phyloP scores from a whole-genome alignment of 2,329 filamentous ascomycete genomes.

The Ceratocystis papillata region DNA sequence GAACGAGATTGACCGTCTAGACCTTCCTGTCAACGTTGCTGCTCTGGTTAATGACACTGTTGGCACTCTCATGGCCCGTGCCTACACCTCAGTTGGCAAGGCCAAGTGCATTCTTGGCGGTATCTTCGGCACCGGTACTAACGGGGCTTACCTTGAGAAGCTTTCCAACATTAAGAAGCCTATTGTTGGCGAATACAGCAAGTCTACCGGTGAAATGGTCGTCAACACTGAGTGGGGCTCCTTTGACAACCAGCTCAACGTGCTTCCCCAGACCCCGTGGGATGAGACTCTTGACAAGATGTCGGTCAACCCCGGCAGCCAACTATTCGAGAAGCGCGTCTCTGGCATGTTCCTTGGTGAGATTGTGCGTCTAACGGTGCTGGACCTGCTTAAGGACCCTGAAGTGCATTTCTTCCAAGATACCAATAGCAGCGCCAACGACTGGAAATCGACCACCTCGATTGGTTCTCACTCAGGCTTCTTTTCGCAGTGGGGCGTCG shows the following conservation, averaged over 20 bases:
- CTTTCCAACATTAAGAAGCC: slow-evolving; percentile 72
- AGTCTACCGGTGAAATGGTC: slow-evolving; percentile 83
- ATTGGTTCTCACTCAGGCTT: slow-evolving; percentile 57
- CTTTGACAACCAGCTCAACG: slow-evolving; percentile 86
- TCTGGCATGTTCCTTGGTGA: slow-evolving; percentile 98
- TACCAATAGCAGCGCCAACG: slow-evolving; percentile 60
- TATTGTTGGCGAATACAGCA: slow-evolving; percentile 59
- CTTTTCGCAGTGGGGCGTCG: slow-evolving; percentile 75
- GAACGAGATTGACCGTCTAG: slow-evolving; percentile 72
- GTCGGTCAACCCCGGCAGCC: slow-evolving; percentile 82
- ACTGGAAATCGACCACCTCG: slow-evolving; percentile 56
- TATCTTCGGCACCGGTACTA: slow-evolving; percentile 95
- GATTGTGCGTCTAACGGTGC: slow-evolving; percentile 67
- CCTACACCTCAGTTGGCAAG: slow-evolving; percentile 84
- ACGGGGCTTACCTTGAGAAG: slow-evolving; percentile 95
- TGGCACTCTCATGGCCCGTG: slow-evolving; percentile 92
- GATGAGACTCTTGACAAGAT: slow-evolving; percentile 67
- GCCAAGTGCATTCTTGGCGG: slow-evolving; percentile 80
- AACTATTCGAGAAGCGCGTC: slow-evolving; percentile 98
- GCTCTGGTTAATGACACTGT: slow-evolving; percentile 97
- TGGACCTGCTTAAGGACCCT: slow-evolving; percentile 60
- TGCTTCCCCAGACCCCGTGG: slow-evolving; percentile 76
- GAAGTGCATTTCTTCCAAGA: slow-evolving; percentile 64
- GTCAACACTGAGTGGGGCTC: slow-evolving; percentile 98
- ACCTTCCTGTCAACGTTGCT: slow-evolving; percentile 84